Evolutionary conservation across 257 asterid species (phyloP).

Genomic region (Petrea volubilis): DNA sequence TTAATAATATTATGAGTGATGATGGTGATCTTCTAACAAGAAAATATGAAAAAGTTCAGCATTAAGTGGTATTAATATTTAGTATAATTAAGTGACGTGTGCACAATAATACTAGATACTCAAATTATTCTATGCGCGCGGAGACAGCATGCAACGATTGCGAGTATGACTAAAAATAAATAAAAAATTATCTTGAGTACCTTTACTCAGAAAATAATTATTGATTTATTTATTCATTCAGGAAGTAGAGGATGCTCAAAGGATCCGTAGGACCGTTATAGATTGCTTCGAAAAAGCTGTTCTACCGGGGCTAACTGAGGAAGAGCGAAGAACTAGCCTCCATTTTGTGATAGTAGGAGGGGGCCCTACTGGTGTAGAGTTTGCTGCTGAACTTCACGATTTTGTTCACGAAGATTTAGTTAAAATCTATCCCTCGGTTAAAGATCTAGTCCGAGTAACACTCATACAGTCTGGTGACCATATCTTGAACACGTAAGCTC

Average conservation of each 20-base stretch:
- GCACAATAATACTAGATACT: no score
- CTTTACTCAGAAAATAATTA: no score
- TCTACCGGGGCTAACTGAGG: constrained; percentile 82
- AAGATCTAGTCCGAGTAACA: constrained; percentile 71
- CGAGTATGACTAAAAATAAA: no score
- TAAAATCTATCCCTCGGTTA: constrained; percentile 66
- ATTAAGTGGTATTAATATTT: no score
- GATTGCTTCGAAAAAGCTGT: constrained; percentile 91
- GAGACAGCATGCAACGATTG: no score
- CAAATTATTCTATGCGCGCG: no score
- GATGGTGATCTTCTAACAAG: no score
- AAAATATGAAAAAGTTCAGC: no score
- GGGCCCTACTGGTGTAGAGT: constrained; percentile 96
- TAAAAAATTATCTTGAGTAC: no score
- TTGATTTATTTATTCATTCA: constrained; percentile 39
- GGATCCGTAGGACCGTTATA: constrained; percentile 77
- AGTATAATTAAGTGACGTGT: no score
- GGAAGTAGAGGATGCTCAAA: constrained; percentile 99
- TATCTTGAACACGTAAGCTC: constrained; percentile 86
- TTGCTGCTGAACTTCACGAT: constrained; percentile 94
- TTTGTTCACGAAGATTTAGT: constrained; percentile 77
- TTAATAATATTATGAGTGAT: no score
- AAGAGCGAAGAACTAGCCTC: constrained; percentile 73
- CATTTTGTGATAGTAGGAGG: constrained; percentile 97
- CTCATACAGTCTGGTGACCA: constrained; percentile 95